These are phyloP conservation scores for Phialophora macrospora DNA, from an alignment of 2,329 filamentous ascomycete species.

Conservation along the genomic window DNA sequence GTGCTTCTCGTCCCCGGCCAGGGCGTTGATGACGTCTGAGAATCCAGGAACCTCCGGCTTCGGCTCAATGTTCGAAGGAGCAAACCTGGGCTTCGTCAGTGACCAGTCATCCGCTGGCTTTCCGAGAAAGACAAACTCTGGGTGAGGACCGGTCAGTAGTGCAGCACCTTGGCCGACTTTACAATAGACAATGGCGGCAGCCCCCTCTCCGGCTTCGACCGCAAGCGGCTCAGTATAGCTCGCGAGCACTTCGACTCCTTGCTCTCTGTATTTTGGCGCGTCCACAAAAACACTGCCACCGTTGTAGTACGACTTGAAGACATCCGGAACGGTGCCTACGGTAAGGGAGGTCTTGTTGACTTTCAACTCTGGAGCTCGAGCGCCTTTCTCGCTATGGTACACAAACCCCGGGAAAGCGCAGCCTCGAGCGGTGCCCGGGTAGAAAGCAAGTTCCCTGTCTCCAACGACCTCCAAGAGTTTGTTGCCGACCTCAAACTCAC, in stretches of 20 bases:
- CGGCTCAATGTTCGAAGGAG: constrained; percentile 74
- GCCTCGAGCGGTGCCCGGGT: constrained; percentile 82
- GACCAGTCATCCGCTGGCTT: constrained; percentile 36
- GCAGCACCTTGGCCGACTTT: constrained; percentile 79
- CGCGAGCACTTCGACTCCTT: constrained; percentile 79
- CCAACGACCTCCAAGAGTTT: constrained; percentile 82
- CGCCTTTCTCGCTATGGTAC: constrained; percentile 85
- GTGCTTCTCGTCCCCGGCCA: constrained; percentile 71
- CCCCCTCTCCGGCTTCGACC: constrained; percentile 73
- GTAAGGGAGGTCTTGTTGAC: constrained; percentile 66
- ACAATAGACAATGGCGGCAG: constrained; percentile 82
- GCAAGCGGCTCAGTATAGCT: constrained; percentile 75
- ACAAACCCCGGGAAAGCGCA: constrained; percentile 87
- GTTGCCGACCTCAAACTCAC: constrained; percentile 91
- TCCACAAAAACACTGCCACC: constrained; percentile 93
- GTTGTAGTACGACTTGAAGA: constrained; percentile 84
- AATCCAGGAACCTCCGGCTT: constrained; percentile 72
- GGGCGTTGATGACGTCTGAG: constrained; percentile 67
- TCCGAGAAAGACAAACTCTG: constrained; percentile 67
- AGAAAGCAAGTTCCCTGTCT: constrained; percentile 83
- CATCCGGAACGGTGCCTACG: constrained; percentile 59
- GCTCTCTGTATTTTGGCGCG: constrained; percentile 63
- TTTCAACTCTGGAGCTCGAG: constrained; percentile 70
- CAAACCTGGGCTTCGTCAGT: constrained; percentile 66
- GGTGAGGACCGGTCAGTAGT: constrained; percentile 85